These are phyloP conservation scores for Komagataea norvegica DNA, from an alignment of 1,139 yeast species.

Conservation along the genomic window DNA sequence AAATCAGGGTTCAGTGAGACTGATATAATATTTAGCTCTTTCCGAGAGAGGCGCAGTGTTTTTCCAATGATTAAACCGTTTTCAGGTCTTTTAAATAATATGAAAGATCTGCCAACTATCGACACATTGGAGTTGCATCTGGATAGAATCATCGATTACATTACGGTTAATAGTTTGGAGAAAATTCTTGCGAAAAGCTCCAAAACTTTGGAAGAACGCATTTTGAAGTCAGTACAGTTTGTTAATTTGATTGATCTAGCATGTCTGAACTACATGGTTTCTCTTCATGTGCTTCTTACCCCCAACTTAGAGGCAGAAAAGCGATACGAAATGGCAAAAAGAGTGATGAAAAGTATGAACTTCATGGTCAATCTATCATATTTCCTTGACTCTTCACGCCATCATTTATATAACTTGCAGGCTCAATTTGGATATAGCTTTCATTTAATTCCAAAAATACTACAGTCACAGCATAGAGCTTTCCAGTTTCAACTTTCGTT, in stretches of 20 bases:
- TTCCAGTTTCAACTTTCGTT: conserved; percentile 8
- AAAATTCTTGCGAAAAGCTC: background rate
- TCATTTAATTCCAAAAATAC: conserved; percentile 7
- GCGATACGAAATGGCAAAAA: background rate
- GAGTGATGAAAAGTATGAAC: conserved; percentile 2
- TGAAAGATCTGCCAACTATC: background rate
- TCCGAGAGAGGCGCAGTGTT: background rate
- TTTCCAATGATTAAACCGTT: conserved; percentile 2
- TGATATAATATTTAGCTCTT: background rate
- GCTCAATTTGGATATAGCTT: conserved; percentile 7
- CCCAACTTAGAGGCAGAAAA: background rate
- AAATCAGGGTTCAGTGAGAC: background rate
- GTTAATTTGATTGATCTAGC: conserved; percentile 7
- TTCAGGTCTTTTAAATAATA: conserved; percentile 4
- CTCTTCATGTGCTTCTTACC: conserved; percentile 1
- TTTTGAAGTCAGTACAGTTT: conserved; percentile 4
- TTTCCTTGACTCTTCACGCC: conserved; percentile 5
- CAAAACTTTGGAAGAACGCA: background rate
- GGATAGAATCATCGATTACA: background rate
- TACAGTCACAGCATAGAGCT: conserved; percentile 7
- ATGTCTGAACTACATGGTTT: conserved; percentile 1
- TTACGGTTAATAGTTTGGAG: background rate
- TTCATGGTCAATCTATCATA: conserved; percentile 1
- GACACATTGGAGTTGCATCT: conserved; percentile 1
- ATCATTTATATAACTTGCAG: conserved; percentile 7